Evolutionary conservation across 116 monocot species (phyloP), one percentile per base, ranked within the genome.

Genomic region (Zostera marina): DNA sequence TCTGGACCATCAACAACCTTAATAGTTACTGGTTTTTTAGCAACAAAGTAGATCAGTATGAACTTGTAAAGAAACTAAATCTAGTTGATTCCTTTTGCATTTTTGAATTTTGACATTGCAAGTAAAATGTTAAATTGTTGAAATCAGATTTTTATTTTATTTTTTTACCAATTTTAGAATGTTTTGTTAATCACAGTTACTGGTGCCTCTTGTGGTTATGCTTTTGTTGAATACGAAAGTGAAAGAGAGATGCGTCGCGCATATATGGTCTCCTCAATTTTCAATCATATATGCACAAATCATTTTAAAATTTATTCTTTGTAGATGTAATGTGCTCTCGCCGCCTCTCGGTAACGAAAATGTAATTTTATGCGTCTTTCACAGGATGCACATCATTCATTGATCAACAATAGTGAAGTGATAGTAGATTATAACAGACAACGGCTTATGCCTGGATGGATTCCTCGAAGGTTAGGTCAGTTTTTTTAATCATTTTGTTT

Each of bases 391-490:
- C 85, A 94, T 44, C 85, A 88, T 74, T 73, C 73, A 15, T 45
- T 80, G 26, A 80, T 94, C 63, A 82, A 94, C 80, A 79, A 77
- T 44, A 75, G 63, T 57, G 82, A 88, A 72, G 80, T 94, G 41
- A 82, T 94, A 59, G 79, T 94, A 52, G 94, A 94, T 70, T 88
- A 81, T 56, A 81, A 85, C 53, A 77, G 88, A 48, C 94, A 94
- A 49, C 85, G 76, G 53, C 62, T 94, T 53, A 88, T 94, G 94
- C 76, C 88, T 62, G 94, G 94, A 62, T 94, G 94, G 94, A 94
- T 94, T 54, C 88, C 88, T 38, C 48, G 88, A 54, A 79, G 88
- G 60, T 74, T 88, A 80, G 94, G 94, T 85, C n/a, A 73, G 68
- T 75, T 5, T 54, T 24, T n/a, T 9, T 9, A 47, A 51, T 22